Conservation (phyloP, 345 rosid genomes). For the Eucalyptus albens region DNA sequence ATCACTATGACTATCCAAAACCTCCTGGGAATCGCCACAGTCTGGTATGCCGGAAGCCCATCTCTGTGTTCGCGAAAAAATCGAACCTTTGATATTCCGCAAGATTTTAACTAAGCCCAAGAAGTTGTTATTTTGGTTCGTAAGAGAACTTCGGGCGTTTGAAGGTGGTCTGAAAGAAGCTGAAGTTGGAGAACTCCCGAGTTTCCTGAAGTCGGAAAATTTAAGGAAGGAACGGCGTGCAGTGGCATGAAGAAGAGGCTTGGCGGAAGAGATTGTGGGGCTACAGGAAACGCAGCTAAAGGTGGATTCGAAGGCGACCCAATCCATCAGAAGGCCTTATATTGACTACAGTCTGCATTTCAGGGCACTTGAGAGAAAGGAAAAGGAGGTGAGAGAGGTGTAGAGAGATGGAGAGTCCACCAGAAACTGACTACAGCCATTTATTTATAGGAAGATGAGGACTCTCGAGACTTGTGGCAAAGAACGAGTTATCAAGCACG, state of each 20-base stretch:
- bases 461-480: background rate
- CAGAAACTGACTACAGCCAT: background rate
- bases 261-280: background rate
- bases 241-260: background rate
- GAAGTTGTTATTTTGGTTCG: background rate
- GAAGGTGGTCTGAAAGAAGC: background rate
- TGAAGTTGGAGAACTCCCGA: background rate
- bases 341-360: background rate
- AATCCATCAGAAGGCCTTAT: background rate
- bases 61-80: background rate
- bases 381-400: too few species aligned
- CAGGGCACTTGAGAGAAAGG: background rate
- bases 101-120: background rate
- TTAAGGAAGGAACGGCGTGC: background rate
- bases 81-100: background rate
- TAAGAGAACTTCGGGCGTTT: background rate
- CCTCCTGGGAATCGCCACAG: conserved; percentile 7
- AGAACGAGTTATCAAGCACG: background rate
- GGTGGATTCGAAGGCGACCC: background rate
- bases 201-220: background rate
- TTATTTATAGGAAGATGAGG: background rate
- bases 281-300: background rate
- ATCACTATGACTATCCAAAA: background rate
- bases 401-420: background rate
- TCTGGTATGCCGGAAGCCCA: conserved; percentile 40